Evolutionary conservation across 306 rosid genomes (phyloP), one percentile per base, ranked within the genome.

Genomic region (Benincasa hispida): DNA sequence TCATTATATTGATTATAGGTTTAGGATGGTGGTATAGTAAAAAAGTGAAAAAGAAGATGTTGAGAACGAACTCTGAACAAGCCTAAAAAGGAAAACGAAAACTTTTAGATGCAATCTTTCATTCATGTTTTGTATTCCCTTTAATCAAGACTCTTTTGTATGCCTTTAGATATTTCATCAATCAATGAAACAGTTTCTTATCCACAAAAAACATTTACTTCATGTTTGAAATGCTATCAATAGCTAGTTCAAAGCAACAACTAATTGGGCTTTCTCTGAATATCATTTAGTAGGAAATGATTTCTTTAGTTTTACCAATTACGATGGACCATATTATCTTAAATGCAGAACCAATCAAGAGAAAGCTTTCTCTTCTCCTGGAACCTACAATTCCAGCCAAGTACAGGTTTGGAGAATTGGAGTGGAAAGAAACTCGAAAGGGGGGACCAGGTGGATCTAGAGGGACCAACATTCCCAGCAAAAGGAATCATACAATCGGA

Each of bases 401-500:
- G 83, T 76, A 24, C 18, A 75, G 45, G 8, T 35, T 41, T 78
- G 84, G 76, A 78, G 84, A 81, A 61, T 19, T 54, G 50, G 85
- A 81, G 78, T 21, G 56, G 72, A 84, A 76, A 76, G 83, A 81
- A 42, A 37, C 80, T 47, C 42, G 74, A 58, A 75, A 81, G 61
- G 85, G 81, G n/a, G 80, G 80, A 59, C 66, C 62, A 19, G 72
- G 73, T 72, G 81, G 79, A 51, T 75, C 79, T 32, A 81, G 81
- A 77, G 77, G 35, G 34, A 70, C 76, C 28, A 80, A 84, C 59
- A 84, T 84, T 50, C 85, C 79, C 74, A 84, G 76, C 81, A 84
- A 63, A 78, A 70, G 87, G 77, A 81, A 84, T 72, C 76, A 76
- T 59, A 81, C 85, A 9, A 84, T 84, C 50, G 87, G 85, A 70